Percentiles rank a stretch among this genome's conserved stretches.
These are phyloP conservation scores for Pseudopediastrum boryanum DNA, from an alignment of 139 green algal species.

Conservation along the genomic window DNA sequence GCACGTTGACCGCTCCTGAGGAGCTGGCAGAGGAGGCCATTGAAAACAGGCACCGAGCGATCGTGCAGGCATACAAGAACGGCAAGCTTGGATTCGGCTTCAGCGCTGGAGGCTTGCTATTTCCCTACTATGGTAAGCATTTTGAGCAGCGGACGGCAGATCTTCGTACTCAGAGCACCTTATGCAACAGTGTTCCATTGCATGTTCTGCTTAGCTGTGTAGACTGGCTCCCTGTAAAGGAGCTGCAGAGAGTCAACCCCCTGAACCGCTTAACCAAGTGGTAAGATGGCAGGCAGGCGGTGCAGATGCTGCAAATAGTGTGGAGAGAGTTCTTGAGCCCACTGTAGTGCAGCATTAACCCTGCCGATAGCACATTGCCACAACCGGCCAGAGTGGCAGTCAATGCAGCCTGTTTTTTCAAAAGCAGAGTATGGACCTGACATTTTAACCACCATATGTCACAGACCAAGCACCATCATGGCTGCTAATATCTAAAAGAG, in stretches of 20 bases:
- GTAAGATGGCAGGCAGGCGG: no score
- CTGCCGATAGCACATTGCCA: background rate
- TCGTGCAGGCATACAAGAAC: conserved; percentile 29
- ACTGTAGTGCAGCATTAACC: no score
- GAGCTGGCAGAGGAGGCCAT: conserved; percentile 1
- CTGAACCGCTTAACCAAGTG: no score
- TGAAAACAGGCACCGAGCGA: conserved; percentile 1
- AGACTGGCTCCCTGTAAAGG: background rate
- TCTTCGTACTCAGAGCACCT: background rate
- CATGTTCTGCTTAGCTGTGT: background rate
- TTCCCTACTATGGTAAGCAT: conserved; percentile 55
- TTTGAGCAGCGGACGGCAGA: background rate
- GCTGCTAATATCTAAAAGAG: no score
- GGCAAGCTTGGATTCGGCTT: conserved; percentile 54
- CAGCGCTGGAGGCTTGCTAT: conserved; percentile 42
- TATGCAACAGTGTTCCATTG: background rate
- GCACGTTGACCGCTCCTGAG: background rate
- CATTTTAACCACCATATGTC: conserved; percentile 11
- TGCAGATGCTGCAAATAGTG: conserved; percentile 22
- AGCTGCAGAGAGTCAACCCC: conserved; percentile 21
- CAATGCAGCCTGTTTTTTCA: no score
- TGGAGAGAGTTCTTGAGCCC: background rate
- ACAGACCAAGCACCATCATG: background rate
- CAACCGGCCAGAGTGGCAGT: no score
- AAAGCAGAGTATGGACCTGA: no score